Conservation (phyloP, 306 rosid species). For the Casuarina glauca region DNA sequence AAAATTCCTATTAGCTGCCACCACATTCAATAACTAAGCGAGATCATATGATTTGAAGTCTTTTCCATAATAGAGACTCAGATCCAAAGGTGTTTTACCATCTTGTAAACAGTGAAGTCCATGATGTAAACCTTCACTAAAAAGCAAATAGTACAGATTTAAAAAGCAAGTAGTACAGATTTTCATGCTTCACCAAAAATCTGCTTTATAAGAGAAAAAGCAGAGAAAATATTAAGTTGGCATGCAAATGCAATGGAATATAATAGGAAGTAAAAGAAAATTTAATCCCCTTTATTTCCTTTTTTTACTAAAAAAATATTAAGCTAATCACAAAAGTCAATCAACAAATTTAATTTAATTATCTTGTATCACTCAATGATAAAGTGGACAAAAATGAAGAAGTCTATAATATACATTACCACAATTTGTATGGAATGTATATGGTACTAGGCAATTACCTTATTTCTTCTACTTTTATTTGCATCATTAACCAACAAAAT, state of each 20-base stretch:
- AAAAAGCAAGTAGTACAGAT: slow-evolving; percentile 4
- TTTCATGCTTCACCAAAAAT: neutral
- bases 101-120: slow-evolving; percentile 53
- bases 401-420: neutral
- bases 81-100: slow-evolving; percentile 80
- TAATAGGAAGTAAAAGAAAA: neutral
- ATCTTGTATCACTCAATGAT: neutral
- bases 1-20: slow-evolving; percentile 41
- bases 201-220: neutral
- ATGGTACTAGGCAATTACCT: slow-evolving; percentile 51
- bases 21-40: slow-evolving; percentile 64
- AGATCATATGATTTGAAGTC: slow-evolving; percentile 86
- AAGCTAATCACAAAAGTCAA: neutral
- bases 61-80: slow-evolving; percentile 81
- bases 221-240: neutral
- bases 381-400: neutral
- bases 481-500: slow-evolving; percentile 81
- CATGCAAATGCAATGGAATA: neutral
- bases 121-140: neutral
- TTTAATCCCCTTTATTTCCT: neutral
- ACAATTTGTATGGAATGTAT: neutral
- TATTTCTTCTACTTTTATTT: slow-evolving; percentile 65
- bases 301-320: neutral
- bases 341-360: neutral
- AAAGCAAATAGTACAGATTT: slow-evolving; percentile 3